Evolutionary conservation across 1,284 basidiomycete species (phyloP).

Genomic region (Xerocomus amazonicus): DNA sequence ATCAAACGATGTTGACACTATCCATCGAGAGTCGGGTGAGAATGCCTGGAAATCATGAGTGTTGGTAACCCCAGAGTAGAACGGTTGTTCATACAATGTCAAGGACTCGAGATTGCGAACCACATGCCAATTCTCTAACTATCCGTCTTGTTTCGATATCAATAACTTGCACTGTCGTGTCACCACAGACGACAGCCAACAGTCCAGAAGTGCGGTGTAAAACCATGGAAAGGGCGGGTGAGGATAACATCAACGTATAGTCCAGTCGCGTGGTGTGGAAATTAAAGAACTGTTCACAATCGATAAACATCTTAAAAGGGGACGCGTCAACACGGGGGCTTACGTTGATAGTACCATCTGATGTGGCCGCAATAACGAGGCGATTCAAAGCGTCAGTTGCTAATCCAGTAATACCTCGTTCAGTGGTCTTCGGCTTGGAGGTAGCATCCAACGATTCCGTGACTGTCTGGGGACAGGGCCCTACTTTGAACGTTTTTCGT

Average conservation of each 20-base stretch:
- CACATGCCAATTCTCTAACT: conserved; percentile 79
- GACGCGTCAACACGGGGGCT: conserved; percentile 30
- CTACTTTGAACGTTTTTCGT: conserved; percentile 73
- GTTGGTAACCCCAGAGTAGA: background rate
- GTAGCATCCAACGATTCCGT: conserved; percentile 40
- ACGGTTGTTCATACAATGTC: conserved; percentile 62
- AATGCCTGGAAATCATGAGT: conserved; percentile 60
- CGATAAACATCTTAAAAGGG: conserved; percentile 5
- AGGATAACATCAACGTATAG: conserved; percentile 64
- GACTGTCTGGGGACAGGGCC: conserved; percentile 55
- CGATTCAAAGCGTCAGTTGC: conserved; percentile 86
- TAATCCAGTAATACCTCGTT: conserved; percentile 76
- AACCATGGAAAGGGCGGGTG: conserved; percentile 66
- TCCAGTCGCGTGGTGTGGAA: conserved; percentile 82
- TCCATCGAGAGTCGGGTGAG: conserved; percentile 92
- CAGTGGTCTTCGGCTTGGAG: conserved; percentile 45
- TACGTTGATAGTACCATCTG: conserved; percentile 87
- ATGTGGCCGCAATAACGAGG: conserved; percentile 76
- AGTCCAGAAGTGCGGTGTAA: conserved; percentile 86
- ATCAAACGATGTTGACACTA: conserved; percentile 86
- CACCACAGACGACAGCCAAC: conserved; percentile 84
- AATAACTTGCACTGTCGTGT: conserved; percentile 78
- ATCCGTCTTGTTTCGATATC: conserved; percentile 89
- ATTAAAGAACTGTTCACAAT: conserved; percentile 79
- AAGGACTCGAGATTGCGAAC: conserved; percentile 76